Evolutionary conservation across 371 early-diverging fungal genomes (phyloP), one percentile per base, ranked within the genome.

Genomic region (Syncephalastrum racemosum): DNA sequence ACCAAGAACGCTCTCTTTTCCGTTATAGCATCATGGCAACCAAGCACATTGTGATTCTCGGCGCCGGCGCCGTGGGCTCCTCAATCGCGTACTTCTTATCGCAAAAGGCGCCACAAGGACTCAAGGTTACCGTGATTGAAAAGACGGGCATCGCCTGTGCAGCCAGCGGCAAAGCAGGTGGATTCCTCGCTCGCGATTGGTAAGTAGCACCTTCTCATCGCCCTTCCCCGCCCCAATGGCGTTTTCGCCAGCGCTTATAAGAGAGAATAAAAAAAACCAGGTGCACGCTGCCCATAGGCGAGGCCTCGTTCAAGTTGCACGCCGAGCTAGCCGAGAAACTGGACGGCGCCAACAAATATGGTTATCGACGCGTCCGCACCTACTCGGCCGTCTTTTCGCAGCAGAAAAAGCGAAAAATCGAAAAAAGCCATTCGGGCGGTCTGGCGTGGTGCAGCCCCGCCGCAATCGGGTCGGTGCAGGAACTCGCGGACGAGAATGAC

Each of bases 81-180:
- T 80, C 80, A 18, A 77, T 78, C 1, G 82, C 87, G 20, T 90
- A 84, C 60, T 88, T 75, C 54, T 68, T 88, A 23, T 74, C 79
- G 8, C 59, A 65, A 67, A 25, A 67, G 18, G 58, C 53, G 14
- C 16, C 50, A n/a, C 36, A 5, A 16, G 60, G 61, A 31, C 47
- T 78, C 5, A 59, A 54, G 23, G 65, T 80, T 18, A 75, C 80
- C 4, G 68, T 87, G 12, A 49, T 88, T 36, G 89, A 87, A 64
- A 75, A 79, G 58, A 71, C 79, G 18, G 76, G 69, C 20, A 77
- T 89, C 24, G 89, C 86, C 4, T 79, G 76, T 59, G 79, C 71
- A 45, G 86, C 88, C 12, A 86, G 85, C 40, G 89, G 90, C 2
- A 85, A 83, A 60, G 82, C 87, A 6, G 90, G 89, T 54, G 90